A percentile compares a stretch with the other conserved stretches of the same genome.
Evolutionary conservation across 164 flowering plant species (phyloP).

Genomic region (Stephania cephalantha): DNA sequence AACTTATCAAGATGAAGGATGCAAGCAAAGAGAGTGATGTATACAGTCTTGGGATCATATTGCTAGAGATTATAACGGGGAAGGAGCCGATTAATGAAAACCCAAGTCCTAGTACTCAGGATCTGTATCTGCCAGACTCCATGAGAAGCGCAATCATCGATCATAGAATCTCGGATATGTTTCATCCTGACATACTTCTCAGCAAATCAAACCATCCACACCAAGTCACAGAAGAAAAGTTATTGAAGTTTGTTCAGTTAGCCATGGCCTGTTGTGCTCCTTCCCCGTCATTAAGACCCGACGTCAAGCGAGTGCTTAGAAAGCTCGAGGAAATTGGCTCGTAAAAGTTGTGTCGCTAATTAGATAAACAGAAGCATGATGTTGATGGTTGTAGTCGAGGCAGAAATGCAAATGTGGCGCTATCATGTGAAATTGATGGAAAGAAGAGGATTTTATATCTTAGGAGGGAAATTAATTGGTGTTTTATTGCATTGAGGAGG

Average conservation of each 20-base stretch:
- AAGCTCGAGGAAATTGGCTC: slow-evolving; percentile 75
- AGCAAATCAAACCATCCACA: slow-evolving; percentile 26
- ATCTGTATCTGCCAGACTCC: slow-evolving; percentile 51
- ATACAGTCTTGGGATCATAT: slow-evolving; percentile 77
- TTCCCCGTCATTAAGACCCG: slow-evolving; percentile 73
- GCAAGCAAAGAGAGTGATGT: slow-evolving; percentile 59
- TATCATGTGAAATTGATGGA: background rate
- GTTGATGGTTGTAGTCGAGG: background rate
- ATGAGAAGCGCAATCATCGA: slow-evolving; percentile 58
- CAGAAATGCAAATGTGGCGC: background rate
- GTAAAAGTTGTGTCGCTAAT: slow-evolving; percentile 8
- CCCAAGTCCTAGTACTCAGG: slow-evolving; percentile 39
- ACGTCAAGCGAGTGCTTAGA: slow-evolving; percentile 49
- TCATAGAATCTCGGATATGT: slow-evolving; percentile 49
- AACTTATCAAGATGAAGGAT: slow-evolving; percentile 90
- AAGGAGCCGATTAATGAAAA: slow-evolving; percentile 53
- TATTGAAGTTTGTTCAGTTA: slow-evolving; percentile 68
- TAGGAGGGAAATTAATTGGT: background rate
- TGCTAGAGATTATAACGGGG: slow-evolving; percentile 78
- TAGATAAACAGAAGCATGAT: background rate
- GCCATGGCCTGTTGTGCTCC: slow-evolving; percentile 94
- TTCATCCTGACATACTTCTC: slow-evolving; percentile 48
- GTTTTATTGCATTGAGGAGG: background rate
- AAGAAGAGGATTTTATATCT: background rate
- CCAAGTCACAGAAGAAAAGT: slow-evolving; percentile 39